Evolutionary conservation across 495 filamentous ascomycete genomes (phyloP), one percentile per base, ranked within the genome.

Genomic region (Hamigera avellanea): DNA sequence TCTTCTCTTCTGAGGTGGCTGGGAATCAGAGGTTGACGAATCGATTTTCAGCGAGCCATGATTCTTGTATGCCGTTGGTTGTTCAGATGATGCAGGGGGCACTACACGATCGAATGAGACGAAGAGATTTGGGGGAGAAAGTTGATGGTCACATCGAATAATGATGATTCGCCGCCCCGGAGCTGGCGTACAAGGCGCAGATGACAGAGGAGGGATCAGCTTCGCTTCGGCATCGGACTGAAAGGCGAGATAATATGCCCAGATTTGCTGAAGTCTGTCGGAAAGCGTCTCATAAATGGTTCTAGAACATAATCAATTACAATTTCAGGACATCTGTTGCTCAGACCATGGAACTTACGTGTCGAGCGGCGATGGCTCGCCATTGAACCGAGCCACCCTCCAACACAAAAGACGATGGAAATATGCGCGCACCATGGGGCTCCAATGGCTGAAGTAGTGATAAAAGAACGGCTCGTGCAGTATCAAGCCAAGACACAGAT

Each of bases 381-480:
- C 83, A 41, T 79, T 76, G 50, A 82, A 84, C 39, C 91, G 69
- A 39, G 79, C 91, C 9, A 96, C 50, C 26, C 93, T 78, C 91
- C 91, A 98, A 59, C 88, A 94, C 12, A 95, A 55, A 25, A 98
- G 55, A 26, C 91, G 85, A 76, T 95, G 91, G 51, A 79, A 96
- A 57, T 96, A 98, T 13, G 87, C 83, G 41, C 91, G 75, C 18
- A 95, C 87, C 91, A 98, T 95, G 1, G 91, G 91, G 59, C 89
- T 95, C 91, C 91, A 98, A 53, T 95, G 86, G 51, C 80, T 87
- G 62, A 98, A 98, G 44, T 86, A 77, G 39, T 74, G 77, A 33
- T 84, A 76, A 55, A 95, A 96, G 12, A 79, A 66, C 26, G 80
- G 70, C 42, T 81, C 78, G 16, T 76, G 69, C n/a, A 98, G 51